phyloP scores from a whole-genome alignment of 1,139 yeast genomes.

The Yamadazyma epiphylla region DNA sequence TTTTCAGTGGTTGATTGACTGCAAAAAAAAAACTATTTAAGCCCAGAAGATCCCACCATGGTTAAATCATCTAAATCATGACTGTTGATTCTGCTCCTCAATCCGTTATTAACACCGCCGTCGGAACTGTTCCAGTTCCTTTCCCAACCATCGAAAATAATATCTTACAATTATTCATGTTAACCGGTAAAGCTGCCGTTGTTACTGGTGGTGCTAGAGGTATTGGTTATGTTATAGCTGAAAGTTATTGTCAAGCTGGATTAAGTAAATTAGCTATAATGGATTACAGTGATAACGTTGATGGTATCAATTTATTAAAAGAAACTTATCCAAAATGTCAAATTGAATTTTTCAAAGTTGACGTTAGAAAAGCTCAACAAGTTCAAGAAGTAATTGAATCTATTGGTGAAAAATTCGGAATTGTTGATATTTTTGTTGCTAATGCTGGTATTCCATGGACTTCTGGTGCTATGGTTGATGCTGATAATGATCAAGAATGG shows the following conservation, averaged over 20 bases:
- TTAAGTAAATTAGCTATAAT: slow-evolving; percentile 39
- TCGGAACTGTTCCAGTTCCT: slow-evolving; percentile 38
- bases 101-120: slow-evolving; percentile 30
- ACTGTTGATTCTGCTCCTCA: slow-evolving; percentile 15
- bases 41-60: no score
- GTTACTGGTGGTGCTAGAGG: slow-evolving; percentile 46
- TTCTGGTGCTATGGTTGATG: slow-evolving; percentile 33
- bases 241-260: slow-evolving; percentile 46
- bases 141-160: slow-evolving; percentile 30
- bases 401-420: slow-evolving; percentile 31
- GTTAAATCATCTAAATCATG: no score
- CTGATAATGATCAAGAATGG: slow-evolving; percentile 42
- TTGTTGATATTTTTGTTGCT: slow-evolving; percentile 49
- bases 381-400: slow-evolving; percentile 30
- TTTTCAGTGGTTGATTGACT: neutral
- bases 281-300: slow-evolving; percentile 35
- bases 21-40: no score
- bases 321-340: slow-evolving; percentile 27
- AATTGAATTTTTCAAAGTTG: slow-evolving; percentile 34
- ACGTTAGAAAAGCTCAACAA: slow-evolving; percentile 37
- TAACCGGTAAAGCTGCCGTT: slow-evolving; percentile 35
- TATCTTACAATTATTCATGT: slow-evolving; percentile 34
- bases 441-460: slow-evolving; percentile 53
- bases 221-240: slow-evolving; percentile 42
- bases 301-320: slow-evolving; percentile 24